Base-by-base conservation (phyloP, 1,284 basidiomycete species). In the Leccinum proliferum region DNA sequence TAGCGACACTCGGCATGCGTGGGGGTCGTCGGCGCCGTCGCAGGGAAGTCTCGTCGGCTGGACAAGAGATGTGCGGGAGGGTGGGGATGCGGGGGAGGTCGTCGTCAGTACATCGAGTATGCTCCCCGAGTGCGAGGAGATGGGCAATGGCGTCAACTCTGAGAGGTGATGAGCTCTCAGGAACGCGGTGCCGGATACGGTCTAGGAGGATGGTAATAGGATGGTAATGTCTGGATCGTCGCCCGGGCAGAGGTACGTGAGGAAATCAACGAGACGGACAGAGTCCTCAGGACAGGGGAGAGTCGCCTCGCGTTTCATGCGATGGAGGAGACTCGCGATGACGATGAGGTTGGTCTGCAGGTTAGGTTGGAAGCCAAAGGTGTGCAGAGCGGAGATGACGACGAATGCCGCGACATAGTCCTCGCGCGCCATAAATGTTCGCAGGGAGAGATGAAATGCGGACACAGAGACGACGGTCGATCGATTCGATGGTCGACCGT, bases 351-450 rank as follows among this genome's bases (percentile, higher is more conserved):
- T 83, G 2, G 78, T 79, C 52, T 72, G 69, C 1, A 75, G 63
- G 21, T 75, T 76, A 4, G 77, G 69, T 3, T 64, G 65, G 12
- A 80, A 57, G 2, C 72, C 69, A 55, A 76, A 71, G 2, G 62
- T 55, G 7, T 61, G 58, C 63, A 80, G 76, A 4, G 75, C 67
- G 8, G 71, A 74, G 11, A 84, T 62, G 12, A 73, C 69, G 62
- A 80, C 67, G 67, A 75, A 78, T 5, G 79, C 82, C 1, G 73
- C 82, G 2, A 77, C 67, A 62, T 84, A 84, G 67, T 86, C 84
- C 21, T 70, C 67, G 6, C 67, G 62, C 4, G 66, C 64, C 64
- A 85, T 70, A 67, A 85, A 83, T 0, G 76, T 69, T 25, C 78
- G 75, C 4, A 86, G 69, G 0, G 78, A 78, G 14, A 75, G 66